A percentile compares a stretch with the other conserved stretches of the same genome.
Conservation (phyloP, 352 stramenopile genomes). For the Pythium volutum region DNA sequence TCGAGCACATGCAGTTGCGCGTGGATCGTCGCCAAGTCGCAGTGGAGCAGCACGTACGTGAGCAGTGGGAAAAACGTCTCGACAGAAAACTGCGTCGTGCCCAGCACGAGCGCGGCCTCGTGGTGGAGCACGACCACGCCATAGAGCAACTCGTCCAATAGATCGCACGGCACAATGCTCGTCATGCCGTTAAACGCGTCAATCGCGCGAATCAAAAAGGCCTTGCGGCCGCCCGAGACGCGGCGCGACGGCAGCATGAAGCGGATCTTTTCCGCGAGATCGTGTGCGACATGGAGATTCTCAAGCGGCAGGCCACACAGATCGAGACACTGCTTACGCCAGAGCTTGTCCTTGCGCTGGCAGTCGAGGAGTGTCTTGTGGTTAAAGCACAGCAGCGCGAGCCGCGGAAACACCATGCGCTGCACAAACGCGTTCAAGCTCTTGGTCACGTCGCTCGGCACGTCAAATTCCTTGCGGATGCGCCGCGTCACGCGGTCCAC, state of each 20-base stretch:
- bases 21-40: conserved; percentile 64
- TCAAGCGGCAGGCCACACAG: conserved; percentile 66
- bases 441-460: conserved; percentile 71
- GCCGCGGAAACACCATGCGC: conserved; percentile 68
- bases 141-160: conserved; percentile 84
- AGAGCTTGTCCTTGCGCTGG: conserved; percentile 81
- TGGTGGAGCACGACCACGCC: conserved; percentile 81
- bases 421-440: conserved; percentile 76
- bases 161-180: conserved; percentile 77
- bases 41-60: conserved; percentile 78
- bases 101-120: conserved; percentile 82
- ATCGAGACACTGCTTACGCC: conserved; percentile 69
- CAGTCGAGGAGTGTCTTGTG: conserved; percentile 64
- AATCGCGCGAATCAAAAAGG: conserved; percentile 65
- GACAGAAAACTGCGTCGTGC: conserved; percentile 83
- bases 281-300: conserved; percentile 45
- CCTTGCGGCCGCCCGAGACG: conserved; percentile 27
- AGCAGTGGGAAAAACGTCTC: conserved; percentile 86
- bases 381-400: conserved; percentile 73
- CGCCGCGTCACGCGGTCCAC: conserved; percentile 58
- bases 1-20: conserved; percentile 81
- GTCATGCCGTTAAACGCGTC: conserved; percentile 80
- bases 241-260: conserved; percentile 49
- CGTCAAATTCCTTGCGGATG: conserved; percentile 73
- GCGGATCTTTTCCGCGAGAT: conserved; percentile 64